Base-by-base conservation (phyloP, 345 rosid species). In the Excoecaria agallocha region DNA sequence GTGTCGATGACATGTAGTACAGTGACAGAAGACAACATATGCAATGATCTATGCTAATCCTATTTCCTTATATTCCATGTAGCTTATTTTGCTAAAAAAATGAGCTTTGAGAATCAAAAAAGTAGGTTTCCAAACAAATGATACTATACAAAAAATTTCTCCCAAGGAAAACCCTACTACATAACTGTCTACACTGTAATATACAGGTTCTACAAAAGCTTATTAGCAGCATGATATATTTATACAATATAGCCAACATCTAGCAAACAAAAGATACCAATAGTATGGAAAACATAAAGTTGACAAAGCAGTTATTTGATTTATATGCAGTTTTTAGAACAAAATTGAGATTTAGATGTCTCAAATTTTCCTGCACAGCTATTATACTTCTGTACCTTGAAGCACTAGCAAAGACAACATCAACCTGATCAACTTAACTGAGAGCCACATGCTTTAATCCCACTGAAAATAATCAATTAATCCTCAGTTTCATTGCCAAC, bases 291-390 rank as follows among this genome's bases (percentile, higher is more conserved):
- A 76, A 37, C n/a, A 6, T 65, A 66, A 10, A 25, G 20, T 13
- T 55, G 20, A 13, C 11, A 65, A 66, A 37, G 48, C 17, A 75
- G 77, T 50, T 71, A 78, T 30, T 30, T 30, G 30, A 71, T 70
- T 19, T 68, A 66, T 61, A 66, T 66, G 51, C 45, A 59, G 4
- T 6, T 66, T n/a, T 11, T 50, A 25, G 12, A 63, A 0, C 65
- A 58, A 39, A 37, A 3, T 62, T 22, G 60, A 45, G 62, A 61
- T 63, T 45, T 55, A 15, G 17, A 43, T 45, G 61, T 37, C 52
- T 20, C 60, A 38, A 58, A 20, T 35, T 74, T 57, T 30, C 73
- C 46, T 55, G 38, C 4, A 30, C 60, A 51, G 39, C 62, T 57
- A 19, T 49, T 20, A 11, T 41, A 12, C 30, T 3, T 25, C 69